Conservation (phyloP, 2,329 filamentous ascomycete genomes). For the Venturia nashicola region DNA sequence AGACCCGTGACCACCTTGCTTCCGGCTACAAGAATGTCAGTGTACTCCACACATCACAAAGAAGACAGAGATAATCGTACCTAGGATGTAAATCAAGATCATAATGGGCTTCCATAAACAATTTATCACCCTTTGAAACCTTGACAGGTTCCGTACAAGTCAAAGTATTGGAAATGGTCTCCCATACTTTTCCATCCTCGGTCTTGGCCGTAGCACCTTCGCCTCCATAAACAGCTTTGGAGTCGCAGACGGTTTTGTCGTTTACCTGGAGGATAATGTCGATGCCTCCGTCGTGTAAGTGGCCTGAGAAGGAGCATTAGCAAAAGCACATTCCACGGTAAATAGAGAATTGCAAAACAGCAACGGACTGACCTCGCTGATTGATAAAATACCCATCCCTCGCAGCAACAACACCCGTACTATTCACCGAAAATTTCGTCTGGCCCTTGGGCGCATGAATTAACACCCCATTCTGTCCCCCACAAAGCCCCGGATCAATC, state of each 20-base stretch:
- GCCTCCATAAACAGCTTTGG: slow-evolving; percentile 7
- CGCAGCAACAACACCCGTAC: background rate
- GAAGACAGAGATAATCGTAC: background rate
- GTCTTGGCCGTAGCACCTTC: background rate
- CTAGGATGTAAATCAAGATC: slow-evolving; percentile 5
- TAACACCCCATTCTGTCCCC: too few relatives aligned
- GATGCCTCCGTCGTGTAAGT: slow-evolving; percentile 9
- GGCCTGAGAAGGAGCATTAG: background rate
- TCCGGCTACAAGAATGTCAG: background rate
- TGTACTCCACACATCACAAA: background rate
- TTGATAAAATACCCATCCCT: slow-evolving; percentile 5
- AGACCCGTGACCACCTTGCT: background rate
- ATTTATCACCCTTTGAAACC: slow-evolving; percentile 6
- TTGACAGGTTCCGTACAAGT: background rate
- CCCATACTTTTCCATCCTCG: slow-evolving; percentile 1
- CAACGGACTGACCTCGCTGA: background rate
- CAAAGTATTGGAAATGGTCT: slow-evolving; percentile 6
- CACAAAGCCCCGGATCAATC: too few relatives aligned
- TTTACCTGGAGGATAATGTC: slow-evolving; percentile 3
- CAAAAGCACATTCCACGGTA: too few relatives aligned
- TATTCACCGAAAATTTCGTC: too few relatives aligned
- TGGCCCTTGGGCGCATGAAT: too few relatives aligned
- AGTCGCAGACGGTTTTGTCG: background rate
- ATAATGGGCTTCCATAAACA: slow-evolving; percentile 7
- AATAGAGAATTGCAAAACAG: too few relatives aligned